Percentiles rank a stretch among this genome's conserved stretches.
Conservation (phyloP, 805 yeast species). For the Maudiozyma serrabonitensis region DNA sequence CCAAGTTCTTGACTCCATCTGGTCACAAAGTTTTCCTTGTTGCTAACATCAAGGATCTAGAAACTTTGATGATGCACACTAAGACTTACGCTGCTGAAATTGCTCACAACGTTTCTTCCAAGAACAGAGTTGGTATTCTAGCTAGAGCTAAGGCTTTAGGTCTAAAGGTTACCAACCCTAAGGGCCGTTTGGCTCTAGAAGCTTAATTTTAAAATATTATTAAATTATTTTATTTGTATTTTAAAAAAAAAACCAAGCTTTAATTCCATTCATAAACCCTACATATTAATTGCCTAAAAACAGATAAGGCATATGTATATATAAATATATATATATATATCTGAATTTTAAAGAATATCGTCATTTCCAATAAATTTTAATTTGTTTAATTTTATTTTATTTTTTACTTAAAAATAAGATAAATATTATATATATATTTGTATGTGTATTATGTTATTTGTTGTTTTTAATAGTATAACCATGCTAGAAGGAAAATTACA, state of each 20-base stretch:
- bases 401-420: not conserved
- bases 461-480: slow-evolving; percentile 49
- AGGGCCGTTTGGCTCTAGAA: slow-evolving; percentile 96
- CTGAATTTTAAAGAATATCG: not conserved
- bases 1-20: slow-evolving; percentile 89
- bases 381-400: not conserved
- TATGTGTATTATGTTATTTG: not conserved
- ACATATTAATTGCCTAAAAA: not conserved
- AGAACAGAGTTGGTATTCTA: slow-evolving; percentile 93
- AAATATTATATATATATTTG: not conserved
- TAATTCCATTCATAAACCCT: not conserved
- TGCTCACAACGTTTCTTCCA: slow-evolving; percentile 96
- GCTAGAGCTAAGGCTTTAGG: slow-evolving; percentile 98
- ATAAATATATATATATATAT: not conserved
- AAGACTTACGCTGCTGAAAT: slow-evolving; percentile 99
- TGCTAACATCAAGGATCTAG: slow-evolving; percentile 87
- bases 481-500: slow-evolving; percentile 50
- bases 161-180: slow-evolving; percentile 97
- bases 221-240: not conserved
- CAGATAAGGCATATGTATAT: not conserved
- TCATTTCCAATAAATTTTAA: not conserved
- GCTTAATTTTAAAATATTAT: slow-evolving; percentile 51
- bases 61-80: slow-evolving; percentile 91
- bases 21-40: slow-evolving; percentile 98
- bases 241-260: not conserved